These are phyloP conservation scores for Suillus lakei DNA, from an alignment of 768 basidiomycete species.

Conservation along the genomic window DNA sequence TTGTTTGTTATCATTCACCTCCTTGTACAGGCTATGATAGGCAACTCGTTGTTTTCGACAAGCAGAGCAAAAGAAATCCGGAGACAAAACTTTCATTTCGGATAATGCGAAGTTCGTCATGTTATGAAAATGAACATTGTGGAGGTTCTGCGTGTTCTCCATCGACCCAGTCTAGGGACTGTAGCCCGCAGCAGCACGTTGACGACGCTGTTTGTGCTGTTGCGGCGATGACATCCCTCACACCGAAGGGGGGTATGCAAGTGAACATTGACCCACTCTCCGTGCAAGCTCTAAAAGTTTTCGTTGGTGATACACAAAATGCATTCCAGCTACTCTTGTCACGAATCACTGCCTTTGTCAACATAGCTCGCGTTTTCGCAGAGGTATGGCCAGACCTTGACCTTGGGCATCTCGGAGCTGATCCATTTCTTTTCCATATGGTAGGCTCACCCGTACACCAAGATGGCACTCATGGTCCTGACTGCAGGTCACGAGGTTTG, in stretches of 20 bases:
- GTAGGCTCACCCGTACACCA: conserved; percentile 12
- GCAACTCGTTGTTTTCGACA: background rate
- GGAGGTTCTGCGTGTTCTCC: background rate
- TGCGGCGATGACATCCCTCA: background rate
- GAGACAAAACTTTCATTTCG: background rate
- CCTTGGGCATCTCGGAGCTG: background rate
- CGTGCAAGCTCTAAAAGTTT: background rate
- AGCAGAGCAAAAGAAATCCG: background rate
- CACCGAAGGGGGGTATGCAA: background rate
- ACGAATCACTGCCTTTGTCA: background rate
- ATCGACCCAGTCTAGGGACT: background rate
- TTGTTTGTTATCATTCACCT: background rate
- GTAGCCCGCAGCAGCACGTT: background rate
- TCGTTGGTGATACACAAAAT: background rate
- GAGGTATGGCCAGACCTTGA: background rate
- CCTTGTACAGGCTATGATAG: background rate
- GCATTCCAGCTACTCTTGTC: background rate
- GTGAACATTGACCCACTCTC: background rate
- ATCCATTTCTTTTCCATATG: background rate
- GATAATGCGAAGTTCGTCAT: background rate
- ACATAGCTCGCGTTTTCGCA: background rate
- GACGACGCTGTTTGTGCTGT: background rate
- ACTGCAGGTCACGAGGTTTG: background rate
- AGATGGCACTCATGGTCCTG: conserved; percentile 5
- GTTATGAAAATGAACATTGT: background rate